A percentile compares a stretch with the other conserved stretches of the same genome.
Conservation (phyloP, 208 protist species). For the Angomonas deanei region DNA sequence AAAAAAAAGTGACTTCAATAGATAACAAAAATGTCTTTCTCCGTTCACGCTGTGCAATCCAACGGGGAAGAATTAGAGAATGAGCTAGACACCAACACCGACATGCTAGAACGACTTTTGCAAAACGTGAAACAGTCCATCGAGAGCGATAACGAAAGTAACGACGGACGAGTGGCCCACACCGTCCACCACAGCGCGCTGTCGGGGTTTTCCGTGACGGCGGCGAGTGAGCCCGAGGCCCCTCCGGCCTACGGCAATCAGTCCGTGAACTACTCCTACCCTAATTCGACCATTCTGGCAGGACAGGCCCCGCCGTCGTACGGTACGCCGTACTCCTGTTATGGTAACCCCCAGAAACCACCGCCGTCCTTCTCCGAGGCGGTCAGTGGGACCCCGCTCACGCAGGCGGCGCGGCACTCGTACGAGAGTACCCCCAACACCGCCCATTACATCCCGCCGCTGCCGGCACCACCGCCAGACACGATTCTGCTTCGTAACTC, state of each 20-base stretch:
- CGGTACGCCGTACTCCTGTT: not conserved
- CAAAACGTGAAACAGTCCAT: constrained; percentile 2
- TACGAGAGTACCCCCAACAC: constrained; percentile 46
- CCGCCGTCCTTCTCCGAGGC: constrained; percentile 73
- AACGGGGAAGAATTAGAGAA: constrained; percentile 11
- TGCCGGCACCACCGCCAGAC: constrained; percentile 54
- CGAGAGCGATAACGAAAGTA: constrained; percentile 19
- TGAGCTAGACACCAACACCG: constrained; percentile 16
- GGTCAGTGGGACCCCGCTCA: constrained; percentile 22
- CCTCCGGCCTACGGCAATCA: not conserved
- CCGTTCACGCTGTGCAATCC: not conserved
- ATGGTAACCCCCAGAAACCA: constrained; percentile 7
- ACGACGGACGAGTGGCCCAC: no score
- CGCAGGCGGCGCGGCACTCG: constrained; percentile 17
- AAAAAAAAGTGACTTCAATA: not conserved
- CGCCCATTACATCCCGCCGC: constrained; percentile 59
- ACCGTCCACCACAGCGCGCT: not conserved
- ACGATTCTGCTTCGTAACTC: constrained; percentile 71
- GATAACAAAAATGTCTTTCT: not conserved
- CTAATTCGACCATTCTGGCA: not conserved
- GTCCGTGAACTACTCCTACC: not conserved
- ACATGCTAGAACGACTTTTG: not conserved
- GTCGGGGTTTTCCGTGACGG: not conserved
- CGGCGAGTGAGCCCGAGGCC: not conserved
- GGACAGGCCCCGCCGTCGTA: constrained; percentile 4